Conservation (phyloP, 768 basidiomycete species). For the Hericium rajendrae region DNA sequence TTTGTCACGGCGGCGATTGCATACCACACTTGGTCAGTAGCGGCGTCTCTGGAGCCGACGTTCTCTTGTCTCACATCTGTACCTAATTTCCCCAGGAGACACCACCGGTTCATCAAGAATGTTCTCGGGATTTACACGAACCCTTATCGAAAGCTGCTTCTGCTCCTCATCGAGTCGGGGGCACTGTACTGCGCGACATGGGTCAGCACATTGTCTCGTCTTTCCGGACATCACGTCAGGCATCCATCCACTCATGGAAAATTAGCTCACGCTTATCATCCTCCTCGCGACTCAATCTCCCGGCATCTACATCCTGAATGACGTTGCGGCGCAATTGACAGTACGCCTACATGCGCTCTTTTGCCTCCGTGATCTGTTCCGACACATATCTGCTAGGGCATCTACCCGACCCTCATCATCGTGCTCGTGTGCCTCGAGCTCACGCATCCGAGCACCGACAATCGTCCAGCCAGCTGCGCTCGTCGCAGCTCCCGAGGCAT, state of each 20-base stretch:
- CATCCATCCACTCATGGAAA: neutral
- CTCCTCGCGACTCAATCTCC: neutral
- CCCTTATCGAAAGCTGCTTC: slow-evolving; percentile 2
- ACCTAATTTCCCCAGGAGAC: neutral
- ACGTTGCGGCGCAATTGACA: neutral
- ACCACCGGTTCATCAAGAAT: neutral
- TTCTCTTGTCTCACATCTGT: no score
- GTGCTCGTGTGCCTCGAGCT: slow-evolving; percentile 20
- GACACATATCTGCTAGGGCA: neutral
- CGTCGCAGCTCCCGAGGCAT: neutral
- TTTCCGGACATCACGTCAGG: neutral
- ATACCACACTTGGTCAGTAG: neutral
- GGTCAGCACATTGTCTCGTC: neutral
- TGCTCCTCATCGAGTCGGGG: slow-evolving; percentile 10
- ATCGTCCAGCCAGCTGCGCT: neutral
- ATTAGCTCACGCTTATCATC: neutral
- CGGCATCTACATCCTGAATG: neutral
- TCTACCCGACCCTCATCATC: slow-evolving; percentile 11
- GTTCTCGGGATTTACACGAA: neutral
- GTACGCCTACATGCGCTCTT: neutral
- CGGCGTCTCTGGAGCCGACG: no score
- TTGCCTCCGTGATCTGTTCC: neutral
- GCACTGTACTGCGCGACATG: slow-evolving; percentile 11
- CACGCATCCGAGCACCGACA: neutral
- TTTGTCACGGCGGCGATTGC: neutral